Percentiles rank a stretch among this genome's conserved stretches.
Conservation (phyloP, 2,329 filamentous ascomycete genomes). For the Arthroderma uncinatum region DNA sequence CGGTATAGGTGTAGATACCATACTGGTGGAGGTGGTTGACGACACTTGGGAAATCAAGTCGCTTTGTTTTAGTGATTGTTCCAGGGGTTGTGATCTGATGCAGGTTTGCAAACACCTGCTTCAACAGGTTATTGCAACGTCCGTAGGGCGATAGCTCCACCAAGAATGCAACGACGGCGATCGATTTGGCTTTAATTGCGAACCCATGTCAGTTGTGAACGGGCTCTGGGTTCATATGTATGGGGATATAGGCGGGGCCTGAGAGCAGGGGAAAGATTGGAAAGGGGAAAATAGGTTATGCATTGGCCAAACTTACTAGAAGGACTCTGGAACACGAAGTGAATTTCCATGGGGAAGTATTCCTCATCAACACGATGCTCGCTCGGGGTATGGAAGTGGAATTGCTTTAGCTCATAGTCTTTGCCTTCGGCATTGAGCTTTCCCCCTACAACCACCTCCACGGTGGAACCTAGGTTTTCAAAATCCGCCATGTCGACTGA, state of each 20-base stretch:
- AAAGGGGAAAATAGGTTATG: not conserved
- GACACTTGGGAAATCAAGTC: not conserved
- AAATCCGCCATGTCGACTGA: conserved; percentile 23
- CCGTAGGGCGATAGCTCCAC: conserved; percentile 2
- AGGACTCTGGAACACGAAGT: conserved; percentile 49
- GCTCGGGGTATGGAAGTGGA: conserved; percentile 51
- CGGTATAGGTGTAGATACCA: conserved; percentile 34
- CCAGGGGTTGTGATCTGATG: not conserved
- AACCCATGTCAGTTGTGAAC: not conserved
- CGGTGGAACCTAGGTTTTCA: conserved; percentile 38
- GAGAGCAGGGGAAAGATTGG: not conserved
- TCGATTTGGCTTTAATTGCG: not conserved
- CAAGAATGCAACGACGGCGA: conserved; percentile 1
- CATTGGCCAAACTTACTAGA: conserved; percentile 17
- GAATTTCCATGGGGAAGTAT: conserved; percentile 43
- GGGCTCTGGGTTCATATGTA: not conserved
- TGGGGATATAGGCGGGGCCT: not conserved
- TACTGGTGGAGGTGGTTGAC: not conserved
- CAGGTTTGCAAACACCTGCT: not conserved
- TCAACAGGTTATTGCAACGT: not conserved
- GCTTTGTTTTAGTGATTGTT: not conserved
- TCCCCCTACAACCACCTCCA: conserved; percentile 43
- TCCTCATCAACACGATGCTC: conserved; percentile 46
- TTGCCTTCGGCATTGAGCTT: conserved; percentile 33
- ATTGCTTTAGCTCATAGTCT: conserved; percentile 41